phyloP scores from a whole-genome alignment of 2,329 filamentous ascomycete genomes.

The Aspergillus calidoustus region DNA sequence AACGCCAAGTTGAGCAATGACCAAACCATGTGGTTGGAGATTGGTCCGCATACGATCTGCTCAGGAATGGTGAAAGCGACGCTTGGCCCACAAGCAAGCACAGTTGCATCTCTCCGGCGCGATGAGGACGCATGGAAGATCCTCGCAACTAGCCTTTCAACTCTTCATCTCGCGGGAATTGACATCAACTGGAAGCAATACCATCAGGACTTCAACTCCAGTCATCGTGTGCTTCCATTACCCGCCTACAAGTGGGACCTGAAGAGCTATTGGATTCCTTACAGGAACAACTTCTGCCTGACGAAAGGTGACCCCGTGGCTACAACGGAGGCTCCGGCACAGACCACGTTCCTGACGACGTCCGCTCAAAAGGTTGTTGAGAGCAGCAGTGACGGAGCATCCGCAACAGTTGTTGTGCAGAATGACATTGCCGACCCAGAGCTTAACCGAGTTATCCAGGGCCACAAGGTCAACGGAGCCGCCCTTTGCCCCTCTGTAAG shows the following conservation, averaged over 20 bases:
- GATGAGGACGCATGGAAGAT: constrained; percentile 50
- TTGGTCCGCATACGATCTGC: constrained; percentile 55
- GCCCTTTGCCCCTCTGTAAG: constrained; percentile 41
- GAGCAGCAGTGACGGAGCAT: constrained; percentile 28
- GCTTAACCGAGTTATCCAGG: constrained; percentile 40
- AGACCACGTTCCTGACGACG: constrained; percentile 32
- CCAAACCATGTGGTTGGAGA: constrained; percentile 74
- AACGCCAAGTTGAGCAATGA: constrained; percentile 59
- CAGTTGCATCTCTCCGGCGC: constrained; percentile 44
- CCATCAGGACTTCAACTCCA: constrained; percentile 45
- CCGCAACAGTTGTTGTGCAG: constrained; percentile 39
- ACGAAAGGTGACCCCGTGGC: constrained; percentile 37
- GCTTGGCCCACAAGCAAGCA: constrained; percentile 63
- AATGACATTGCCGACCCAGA: constrained; percentile 42
- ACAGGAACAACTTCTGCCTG: constrained; percentile 42
- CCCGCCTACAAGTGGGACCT: constrained; percentile 46
- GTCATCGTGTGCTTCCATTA: constrained; percentile 38
- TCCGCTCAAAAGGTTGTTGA: constrained; percentile 39
- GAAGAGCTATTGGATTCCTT: constrained; percentile 48
- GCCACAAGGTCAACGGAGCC: constrained; percentile 44
- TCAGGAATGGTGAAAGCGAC: constrained; percentile 57
- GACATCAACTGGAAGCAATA: constrained; percentile 50
- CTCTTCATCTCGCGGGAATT: constrained; percentile 44
- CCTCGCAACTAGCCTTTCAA: constrained; percentile 40
- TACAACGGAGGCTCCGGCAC: constrained; percentile 22